Conservation (phyloP, 192 early-diverging fungal genomes). For the Physocladia obscura region DNA sequence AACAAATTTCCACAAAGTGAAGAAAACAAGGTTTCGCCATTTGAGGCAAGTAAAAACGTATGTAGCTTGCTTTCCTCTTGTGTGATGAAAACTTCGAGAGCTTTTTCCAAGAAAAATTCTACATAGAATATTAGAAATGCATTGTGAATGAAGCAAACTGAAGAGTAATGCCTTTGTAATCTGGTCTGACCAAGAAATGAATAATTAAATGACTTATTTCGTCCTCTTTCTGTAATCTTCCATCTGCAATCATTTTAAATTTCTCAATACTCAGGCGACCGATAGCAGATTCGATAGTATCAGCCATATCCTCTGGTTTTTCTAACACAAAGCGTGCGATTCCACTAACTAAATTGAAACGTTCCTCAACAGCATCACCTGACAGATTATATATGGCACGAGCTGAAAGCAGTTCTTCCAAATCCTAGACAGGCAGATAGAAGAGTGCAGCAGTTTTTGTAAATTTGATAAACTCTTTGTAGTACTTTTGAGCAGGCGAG, state of each 20-base stretch:
- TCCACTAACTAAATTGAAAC: slow-evolving; percentile 9
- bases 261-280: slow-evolving; percentile 3
- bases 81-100: slow-evolving; percentile 1
- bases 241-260: slow-evolving; percentile 3
- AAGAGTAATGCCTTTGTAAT: neutral
- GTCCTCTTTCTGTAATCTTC: neutral
- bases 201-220: slow-evolving; percentile 16
- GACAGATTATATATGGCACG: slow-evolving; percentile 5
- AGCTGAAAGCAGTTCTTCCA: slow-evolving; percentile 10
- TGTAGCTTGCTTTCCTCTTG: slow-evolving; percentile 9
- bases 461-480: slow-evolving; percentile 15
- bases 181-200: neutral
- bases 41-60: neutral
- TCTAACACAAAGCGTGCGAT: slow-evolving; percentile 16
- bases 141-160: neutral
- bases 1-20: slow-evolving; percentile 1
- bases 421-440: slow-evolving; percentile 7
- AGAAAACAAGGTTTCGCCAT: neutral
- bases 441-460: slow-evolving; percentile 10
- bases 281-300: neutral
- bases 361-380: neutral
- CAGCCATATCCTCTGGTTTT: neutral
- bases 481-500: slow-evolving; percentile 4
- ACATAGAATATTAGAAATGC: neutral
- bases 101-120: neutral